A percentile compares a stretch with the other conserved stretches of the same genome.
phyloP scores from a whole-genome alignment of 805 yeast species.

The Yamadazyma sp. region DNA sequence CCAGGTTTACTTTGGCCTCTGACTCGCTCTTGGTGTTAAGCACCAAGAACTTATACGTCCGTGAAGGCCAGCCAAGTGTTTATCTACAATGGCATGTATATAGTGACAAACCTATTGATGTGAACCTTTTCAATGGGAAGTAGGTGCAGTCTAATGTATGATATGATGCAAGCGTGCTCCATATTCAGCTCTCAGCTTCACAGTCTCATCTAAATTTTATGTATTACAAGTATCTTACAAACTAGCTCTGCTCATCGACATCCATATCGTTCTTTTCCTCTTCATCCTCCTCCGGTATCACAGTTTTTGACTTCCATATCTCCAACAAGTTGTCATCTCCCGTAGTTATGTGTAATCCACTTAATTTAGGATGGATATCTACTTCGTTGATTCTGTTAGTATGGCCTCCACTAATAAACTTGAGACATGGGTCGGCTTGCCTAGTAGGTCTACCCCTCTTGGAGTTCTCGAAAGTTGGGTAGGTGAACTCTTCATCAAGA shows the following conservation, averaged over 20 bases:
- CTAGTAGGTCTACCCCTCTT: conserved; percentile 48
- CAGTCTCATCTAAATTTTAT: too few relatives aligned
- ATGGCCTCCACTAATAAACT: conserved; percentile 87
- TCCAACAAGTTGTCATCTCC: conserved; percentile 77
- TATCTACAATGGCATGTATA: conserved; percentile 17
- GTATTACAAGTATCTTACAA: conserved; percentile 6
- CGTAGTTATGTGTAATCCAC: conserved; percentile 60
- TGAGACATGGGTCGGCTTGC: conserved; percentile 68
- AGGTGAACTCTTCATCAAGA: conserved; percentile 52
- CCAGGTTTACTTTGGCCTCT: conserved; percentile 6
- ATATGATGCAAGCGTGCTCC: too few relatives aligned
- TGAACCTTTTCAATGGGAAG: conserved; percentile 1
- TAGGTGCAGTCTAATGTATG: too few relatives aligned
- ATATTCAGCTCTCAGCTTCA: too few relatives aligned
- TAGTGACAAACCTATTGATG: conserved; percentile 14
- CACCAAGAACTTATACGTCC: conserved; percentile 6
- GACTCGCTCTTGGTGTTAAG: conserved; percentile 11
- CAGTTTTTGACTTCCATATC: conserved; percentile 68
- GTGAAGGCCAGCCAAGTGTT: conserved; percentile 1
- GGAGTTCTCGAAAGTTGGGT: conserved; percentile 35
- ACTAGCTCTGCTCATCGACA: conserved; percentile 14
- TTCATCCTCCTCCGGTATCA: conserved; percentile 38
- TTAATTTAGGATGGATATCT: conserved; percentile 62
- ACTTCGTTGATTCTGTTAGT: conserved; percentile 66
- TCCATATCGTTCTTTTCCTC: conserved; percentile 28